Evolutionary conservation across 805 yeast genomes (phyloP).

Genomic region (Wickerhamomyces tratensis): DNA sequence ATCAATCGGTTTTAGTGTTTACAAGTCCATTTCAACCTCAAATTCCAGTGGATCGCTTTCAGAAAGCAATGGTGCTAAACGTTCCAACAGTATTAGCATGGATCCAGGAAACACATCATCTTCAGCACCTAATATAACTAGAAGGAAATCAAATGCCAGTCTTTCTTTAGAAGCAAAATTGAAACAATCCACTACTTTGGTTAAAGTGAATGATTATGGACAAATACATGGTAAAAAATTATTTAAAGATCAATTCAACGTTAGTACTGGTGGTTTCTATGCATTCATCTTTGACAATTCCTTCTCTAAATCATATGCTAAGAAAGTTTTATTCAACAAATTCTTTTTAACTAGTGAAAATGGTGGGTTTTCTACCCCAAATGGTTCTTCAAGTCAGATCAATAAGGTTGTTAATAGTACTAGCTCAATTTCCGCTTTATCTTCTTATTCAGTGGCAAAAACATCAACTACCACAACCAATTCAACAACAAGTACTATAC

Average conservation of each 20-base stretch:
- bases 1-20: conserved; percentile 36
- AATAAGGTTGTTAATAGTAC: neutral
- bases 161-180: conserved; percentile 49
- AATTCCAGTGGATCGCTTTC: neutral
- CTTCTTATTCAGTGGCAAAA: conserved; percentile 6
- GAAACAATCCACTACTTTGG: conserved; percentile 35
- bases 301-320: conserved; percentile 75
- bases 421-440: conserved; percentile 5
- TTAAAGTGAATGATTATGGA: conserved; percentile 44
- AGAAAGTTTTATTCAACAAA: conserved; percentile 61
- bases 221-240: conserved; percentile 50
- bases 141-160: conserved; percentile 25
- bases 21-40: conserved; percentile 13
- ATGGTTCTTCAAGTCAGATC: neutral
- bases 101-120: conserved; percentile 1
- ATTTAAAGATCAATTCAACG: conserved; percentile 52
- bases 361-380: conserved; percentile 2
- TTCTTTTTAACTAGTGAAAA: conserved; percentile 17
- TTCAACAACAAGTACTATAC: conserved; percentile 18
- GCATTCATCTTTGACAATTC: conserved; percentile 93
- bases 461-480: conserved; percentile 8
- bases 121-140: conserved; percentile 14
- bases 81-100: neutral
- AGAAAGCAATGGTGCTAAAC: neutral
- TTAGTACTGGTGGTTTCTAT: conserved; percentile 55